Evolutionary conservation across 345 rosid genomes (phyloP).

Genomic region (Schrenkiella parvula): DNA sequence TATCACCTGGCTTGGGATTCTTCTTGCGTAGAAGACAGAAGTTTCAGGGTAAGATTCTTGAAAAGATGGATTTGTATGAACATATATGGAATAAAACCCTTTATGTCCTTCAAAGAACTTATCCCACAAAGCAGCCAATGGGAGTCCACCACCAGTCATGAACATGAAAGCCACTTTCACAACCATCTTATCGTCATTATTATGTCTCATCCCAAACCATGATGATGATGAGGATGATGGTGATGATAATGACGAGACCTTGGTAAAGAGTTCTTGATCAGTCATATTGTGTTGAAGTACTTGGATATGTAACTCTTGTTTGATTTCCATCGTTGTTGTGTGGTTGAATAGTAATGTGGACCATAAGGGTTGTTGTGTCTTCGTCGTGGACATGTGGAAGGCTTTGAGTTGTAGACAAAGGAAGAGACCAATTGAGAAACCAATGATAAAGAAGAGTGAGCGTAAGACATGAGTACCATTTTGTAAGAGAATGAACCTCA

Average conservation of each 20-base stretch:
- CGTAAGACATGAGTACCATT: constrained; percentile 8
- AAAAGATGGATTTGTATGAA: constrained; percentile 64
- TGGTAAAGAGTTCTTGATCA: constrained; percentile 55
- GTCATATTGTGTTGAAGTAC: constrained; percentile 48
- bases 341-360: constrained; percentile 18
- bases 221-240: constrained; percentile 12
- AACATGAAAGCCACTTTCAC: constrained; percentile 78
- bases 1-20: constrained; percentile 74
- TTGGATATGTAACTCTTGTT: neutral
- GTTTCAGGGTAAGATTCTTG: constrained; percentile 35
- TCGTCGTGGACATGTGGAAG: constrained; percentile 17
- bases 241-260: constrained; percentile 33
- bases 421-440: constrained; percentile 43
- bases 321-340: constrained; percentile 5
- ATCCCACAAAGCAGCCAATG: constrained; percentile 75
- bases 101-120: constrained; percentile 58
- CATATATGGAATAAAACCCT: constrained; percentile 62
- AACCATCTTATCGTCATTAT: constrained; percentile 22
- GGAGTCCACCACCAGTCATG: constrained; percentile 56
- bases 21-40: constrained; percentile 55
- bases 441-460: constrained; percentile 34
- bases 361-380: constrained; percentile 23
- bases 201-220: constrained; percentile 22
- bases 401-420: constrained; percentile 33
- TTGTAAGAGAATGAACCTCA: neutral